These are phyloP conservation scores for Colletotrichum kahawae DNA, from an alignment of 2,329 filamentous ascomycete species.

Conservation along the genomic window DNA sequence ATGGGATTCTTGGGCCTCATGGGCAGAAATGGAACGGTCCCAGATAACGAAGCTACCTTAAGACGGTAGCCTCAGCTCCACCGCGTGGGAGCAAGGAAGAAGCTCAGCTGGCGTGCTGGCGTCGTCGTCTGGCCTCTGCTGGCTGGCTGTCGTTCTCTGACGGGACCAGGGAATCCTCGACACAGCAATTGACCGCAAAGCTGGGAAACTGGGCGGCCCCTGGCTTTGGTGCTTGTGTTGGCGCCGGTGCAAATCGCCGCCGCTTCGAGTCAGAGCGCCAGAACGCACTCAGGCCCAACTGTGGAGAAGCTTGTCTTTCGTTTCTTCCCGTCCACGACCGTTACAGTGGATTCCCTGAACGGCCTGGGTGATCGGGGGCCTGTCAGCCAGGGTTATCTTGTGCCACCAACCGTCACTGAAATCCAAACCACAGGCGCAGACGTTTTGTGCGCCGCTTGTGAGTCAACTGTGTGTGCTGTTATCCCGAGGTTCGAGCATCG, in stretches of 20 bases:
- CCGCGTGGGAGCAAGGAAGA: conserved; percentile 12
- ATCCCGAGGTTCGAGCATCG: neutral
- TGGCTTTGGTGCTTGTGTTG: conserved; percentile 1
- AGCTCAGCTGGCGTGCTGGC: conserved; percentile 8
- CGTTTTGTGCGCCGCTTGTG: neutral
- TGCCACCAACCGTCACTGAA: neutral
- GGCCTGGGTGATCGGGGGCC: neutral
- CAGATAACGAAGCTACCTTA: neutral
- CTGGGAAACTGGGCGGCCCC: conserved; percentile 1
- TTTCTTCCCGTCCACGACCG: conserved; percentile 22
- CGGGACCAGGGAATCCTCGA: conserved; percentile 1
- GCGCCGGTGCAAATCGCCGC: conserved; percentile 20
- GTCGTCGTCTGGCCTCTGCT: neutral
- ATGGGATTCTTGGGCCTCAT: neutral
- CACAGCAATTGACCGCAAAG: conserved; percentile 7
- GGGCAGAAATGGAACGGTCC: neutral
- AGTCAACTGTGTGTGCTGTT: neutral
- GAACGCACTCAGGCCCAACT: conserved; percentile 42
- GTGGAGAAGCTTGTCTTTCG: conserved; percentile 32
- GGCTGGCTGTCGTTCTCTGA: neutral
- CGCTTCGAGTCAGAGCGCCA: conserved; percentile 21
- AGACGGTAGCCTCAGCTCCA: conserved; percentile 3
- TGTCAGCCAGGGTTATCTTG: neutral
- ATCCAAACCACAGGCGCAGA: neutral
- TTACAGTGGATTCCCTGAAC: conserved; percentile 9